Base-by-base conservation (phyloP, 1,284 basidiomycete species). In the Fistulina hepatica region DNA sequence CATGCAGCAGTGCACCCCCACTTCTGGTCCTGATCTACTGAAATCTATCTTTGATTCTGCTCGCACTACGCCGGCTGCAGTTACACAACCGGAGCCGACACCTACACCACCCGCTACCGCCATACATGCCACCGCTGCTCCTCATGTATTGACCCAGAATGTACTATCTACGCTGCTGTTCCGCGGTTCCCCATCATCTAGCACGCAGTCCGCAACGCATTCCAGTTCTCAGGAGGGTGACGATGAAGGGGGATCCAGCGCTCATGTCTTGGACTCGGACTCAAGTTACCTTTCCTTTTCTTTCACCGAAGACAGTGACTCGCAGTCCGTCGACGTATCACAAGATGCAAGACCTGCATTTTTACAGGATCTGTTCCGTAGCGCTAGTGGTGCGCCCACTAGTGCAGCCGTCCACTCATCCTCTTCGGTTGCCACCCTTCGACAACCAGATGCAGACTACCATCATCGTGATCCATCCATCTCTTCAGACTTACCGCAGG, bases 101-200 rank as follows among this genome's bases (percentile, higher is more conserved):
- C 39, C 3, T 13, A 41, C 41, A 21, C 42, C 44, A 19, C 42
- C 45, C 3, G 42, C 45, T 2, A 44, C 45, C 1, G 42, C 45
- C 5, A 37, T 34, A 3, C 34, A 34, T 8, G 31, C 28, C 5
- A 34, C 27, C 11, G 17, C 38, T 16, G 19, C 28, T n/a, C 44
- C 44, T 2, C 45, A 46, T 33, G 40, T 46, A 4, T 30, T 46
- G 20, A 44, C 44, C 16, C 42, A 77, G 49, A 70, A 78, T 40
- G 76, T 80, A 31, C 71, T 81, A 32, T 70, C 69, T 4, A 59
- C 65, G 3, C 61, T 80, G 11, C 60, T 79, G 2, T 75, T 6
- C 69, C 70, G 1, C 68, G 71, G 17, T 61, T 65, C 67, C 10
- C 60, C 56, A 26, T 54, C 62, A 6, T 58, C 54, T 32, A 59